A percentile compares a stretch with the other conserved stretches of the same genome.
Conservation (phyloP, 768 basidiomycete genomes). For the Phylloporus arenicola region DNA sequence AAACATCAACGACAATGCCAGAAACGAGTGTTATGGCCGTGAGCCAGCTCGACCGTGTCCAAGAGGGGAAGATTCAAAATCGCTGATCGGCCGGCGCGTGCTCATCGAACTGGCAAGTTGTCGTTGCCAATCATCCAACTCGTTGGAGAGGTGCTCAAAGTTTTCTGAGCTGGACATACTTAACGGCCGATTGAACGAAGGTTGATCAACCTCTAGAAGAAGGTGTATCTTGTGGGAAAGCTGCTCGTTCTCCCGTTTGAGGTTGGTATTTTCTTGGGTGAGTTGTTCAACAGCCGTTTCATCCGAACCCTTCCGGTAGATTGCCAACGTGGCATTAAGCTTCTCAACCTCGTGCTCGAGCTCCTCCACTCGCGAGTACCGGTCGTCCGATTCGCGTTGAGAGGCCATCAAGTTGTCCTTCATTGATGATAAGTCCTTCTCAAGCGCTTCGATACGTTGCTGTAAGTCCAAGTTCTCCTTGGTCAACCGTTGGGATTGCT, state of each 20-base stretch:
- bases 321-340: slow-evolving; percentile 63
- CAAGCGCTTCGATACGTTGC: slow-evolving; percentile 63
- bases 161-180: slow-evolving; percentile 84
- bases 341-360: slow-evolving; percentile 76
- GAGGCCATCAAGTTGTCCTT: slow-evolving; percentile 65
- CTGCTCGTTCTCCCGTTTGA: slow-evolving; percentile 83
- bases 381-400: slow-evolving; percentile 76
- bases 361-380: slow-evolving; percentile 69
- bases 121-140: slow-evolving; percentile 83
- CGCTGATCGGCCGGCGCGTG: slow-evolving; percentile 64
- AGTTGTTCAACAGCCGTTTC: slow-evolving; percentile 79
- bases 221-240: slow-evolving; percentile 89
- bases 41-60: slow-evolving; percentile 58
- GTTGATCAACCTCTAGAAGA: slow-evolving; percentile 80
- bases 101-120: slow-evolving; percentile 78
- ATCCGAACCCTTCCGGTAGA: slow-evolving; percentile 71
- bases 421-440: slow-evolving; percentile 68
- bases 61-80: slow-evolving; percentile 57
- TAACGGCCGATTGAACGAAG: slow-evolving; percentile 60
- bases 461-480: slow-evolving; percentile 75
- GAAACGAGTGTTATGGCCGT: slow-evolving; percentile 35
- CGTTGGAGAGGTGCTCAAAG: slow-evolving; percentile 74
- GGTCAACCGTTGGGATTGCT: slow-evolving; percentile 65
- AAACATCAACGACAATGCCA: slow-evolving; percentile 13
- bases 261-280: slow-evolving; percentile 70